Evolutionary conservation across 73 alveolate genomes (phyloP), one percentile per base, ranked within the genome.

Genomic region (Symbiodinium pilosum): DNA sequence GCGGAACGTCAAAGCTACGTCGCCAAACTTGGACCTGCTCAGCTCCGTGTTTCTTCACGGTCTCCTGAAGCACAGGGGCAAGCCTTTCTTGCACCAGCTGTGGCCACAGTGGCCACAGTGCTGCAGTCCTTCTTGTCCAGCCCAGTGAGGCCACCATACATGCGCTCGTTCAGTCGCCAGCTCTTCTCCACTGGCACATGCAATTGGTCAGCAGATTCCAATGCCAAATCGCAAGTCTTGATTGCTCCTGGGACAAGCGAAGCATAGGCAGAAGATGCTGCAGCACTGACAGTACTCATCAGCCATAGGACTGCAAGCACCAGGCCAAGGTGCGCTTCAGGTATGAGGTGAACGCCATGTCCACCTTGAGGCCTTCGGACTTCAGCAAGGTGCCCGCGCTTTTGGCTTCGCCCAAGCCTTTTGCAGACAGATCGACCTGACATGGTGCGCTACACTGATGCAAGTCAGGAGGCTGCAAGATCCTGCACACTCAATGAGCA

Each of bases 121-220:
- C 81, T 24, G 40, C 24, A 5, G 85, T 42, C 93, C 99, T 93
- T 99, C 99, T 99, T 99, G 99, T 99, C 99, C 94, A 99, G 93
- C 51, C 99, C 99, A 92, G 99, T 99, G 41, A 99, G 99, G 47
- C 99, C 99, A 16, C 99, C 99, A 98, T 99, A 99, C 99, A 99
- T 99, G 94, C 99, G 99, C 94, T 99, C 99, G 98, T 99, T 99
- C 52, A 99, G 99, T 59, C 99, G 99, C 99, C 99, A 99, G 88
- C 94, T 94, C 99, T 99, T 99, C 83, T 81, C 98, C 83, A 99
- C 99, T 9, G 99, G 99, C 68, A 99, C 99, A 83, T 99, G 99
- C 93, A 99, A 99, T 94, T 99, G 99, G 56, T 99, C 99, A 11
- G 99, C 99, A 71, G 84, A 36, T 69, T 93, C 98, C 84, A 93